Conservation (phyloP, 1,139 yeast species). For the Candida sp. region DNA sequence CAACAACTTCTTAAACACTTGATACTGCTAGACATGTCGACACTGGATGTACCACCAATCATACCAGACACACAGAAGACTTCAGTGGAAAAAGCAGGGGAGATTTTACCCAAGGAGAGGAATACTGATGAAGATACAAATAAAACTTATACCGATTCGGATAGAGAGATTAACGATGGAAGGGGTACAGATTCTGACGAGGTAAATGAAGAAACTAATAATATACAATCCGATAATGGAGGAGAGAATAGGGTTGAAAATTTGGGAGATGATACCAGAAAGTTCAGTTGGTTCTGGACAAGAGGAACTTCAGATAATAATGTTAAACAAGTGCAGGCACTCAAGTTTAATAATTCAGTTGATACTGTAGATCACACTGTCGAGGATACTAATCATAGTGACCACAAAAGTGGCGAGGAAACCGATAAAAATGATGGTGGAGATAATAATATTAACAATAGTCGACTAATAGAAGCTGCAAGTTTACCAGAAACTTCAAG, state of each 20-base stretch:
- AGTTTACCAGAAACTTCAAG: too few species aligned
- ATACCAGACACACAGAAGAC: neutral
- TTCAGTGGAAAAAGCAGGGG: neutral
- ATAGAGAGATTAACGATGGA: neutral
- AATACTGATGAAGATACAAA: neutral
- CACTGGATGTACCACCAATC: slow-evolving; percentile 2
- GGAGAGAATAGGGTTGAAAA: neutral
- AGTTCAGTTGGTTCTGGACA: slow-evolving; percentile 9
- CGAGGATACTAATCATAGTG: neutral
- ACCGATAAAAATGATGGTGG: too few species aligned
- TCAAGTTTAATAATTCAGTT: neutral
- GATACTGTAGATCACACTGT: neutral
- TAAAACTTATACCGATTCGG: neutral
- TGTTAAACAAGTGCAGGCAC: neutral
- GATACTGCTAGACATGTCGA: neutral
- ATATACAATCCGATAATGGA: neutral
- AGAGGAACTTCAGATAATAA: slow-evolving; percentile 6
- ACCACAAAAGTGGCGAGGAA: too few species aligned
- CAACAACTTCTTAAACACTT: neutral
- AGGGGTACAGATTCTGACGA: neutral
- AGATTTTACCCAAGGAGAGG: neutral
- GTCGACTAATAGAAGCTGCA: neutral
- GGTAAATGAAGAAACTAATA: neutral
- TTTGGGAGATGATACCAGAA: neutral
- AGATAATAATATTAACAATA: neutral